Percentiles rank a stretch among this genome's conserved stretches.
Conservation (phyloP, 805 yeast genomes). For the Yamadazyma olivae region DNA sequence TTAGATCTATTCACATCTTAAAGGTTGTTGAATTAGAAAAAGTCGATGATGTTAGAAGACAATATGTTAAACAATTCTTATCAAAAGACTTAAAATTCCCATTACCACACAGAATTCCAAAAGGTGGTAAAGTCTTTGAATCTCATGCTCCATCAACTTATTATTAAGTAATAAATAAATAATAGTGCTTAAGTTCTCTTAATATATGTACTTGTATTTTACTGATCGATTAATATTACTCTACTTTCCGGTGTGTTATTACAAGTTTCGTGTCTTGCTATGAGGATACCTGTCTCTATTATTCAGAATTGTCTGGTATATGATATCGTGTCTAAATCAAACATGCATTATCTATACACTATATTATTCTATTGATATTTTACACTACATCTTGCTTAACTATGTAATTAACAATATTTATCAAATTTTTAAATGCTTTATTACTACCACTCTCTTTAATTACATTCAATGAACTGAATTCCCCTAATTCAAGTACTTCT, state of each 20-base stretch:
- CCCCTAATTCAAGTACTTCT: constrained; percentile 35
- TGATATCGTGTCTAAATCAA: not conserved
- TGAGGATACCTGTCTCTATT: too few relatives aligned
- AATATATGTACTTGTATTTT: too few relatives aligned
- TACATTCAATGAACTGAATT: constrained; percentile 39
- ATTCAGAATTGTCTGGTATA: too few relatives aligned
- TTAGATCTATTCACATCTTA: constrained; percentile 98
- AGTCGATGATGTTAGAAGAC: constrained; percentile 98
- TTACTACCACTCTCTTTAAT: constrained; percentile 44
- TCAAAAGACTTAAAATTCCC: constrained; percentile 98
- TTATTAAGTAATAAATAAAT: constrained; percentile 72
- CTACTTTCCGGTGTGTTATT: too few relatives aligned
- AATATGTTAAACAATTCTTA: constrained; percentile 96
- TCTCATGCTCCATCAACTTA: constrained; percentile 95
- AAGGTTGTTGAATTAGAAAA: constrained; percentile 98
- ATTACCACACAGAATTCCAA: constrained; percentile 98
- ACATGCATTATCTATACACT: not conserved
- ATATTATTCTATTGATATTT: not conserved
- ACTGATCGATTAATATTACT: too few relatives aligned
- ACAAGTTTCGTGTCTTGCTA: too few relatives aligned
- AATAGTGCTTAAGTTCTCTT: constrained; percentile 16
- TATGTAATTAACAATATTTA: constrained; percentile 42
- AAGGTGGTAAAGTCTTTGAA: constrained; percentile 83
- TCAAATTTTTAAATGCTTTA: constrained; percentile 43
- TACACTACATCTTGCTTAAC: constrained; percentile 25